A percentile compares a stretch with the other conserved stretches of the same genome.
These are phyloP conservation scores for Leccinum disarticulatum DNA, from an alignment of 768 basidiomycete species.

Conservation along the genomic window DNA sequence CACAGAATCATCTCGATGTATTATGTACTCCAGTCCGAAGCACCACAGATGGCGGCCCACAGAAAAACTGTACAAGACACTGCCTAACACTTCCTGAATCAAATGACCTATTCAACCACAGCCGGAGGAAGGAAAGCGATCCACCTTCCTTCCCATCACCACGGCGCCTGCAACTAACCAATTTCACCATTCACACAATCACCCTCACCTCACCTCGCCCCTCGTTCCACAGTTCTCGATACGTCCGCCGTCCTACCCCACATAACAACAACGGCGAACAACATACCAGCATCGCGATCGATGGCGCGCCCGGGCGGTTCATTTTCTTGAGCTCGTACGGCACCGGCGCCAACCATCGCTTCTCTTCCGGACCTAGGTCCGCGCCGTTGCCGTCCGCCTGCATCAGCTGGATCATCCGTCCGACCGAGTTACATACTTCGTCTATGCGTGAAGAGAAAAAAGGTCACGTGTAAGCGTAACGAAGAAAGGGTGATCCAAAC, in stretches of 20 bases:
- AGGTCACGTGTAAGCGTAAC: too few species aligned
- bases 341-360: constrained; percentile 10
- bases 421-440: constrained; percentile 25
- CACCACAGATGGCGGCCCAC: too few species aligned
- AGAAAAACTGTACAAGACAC: too few species aligned
- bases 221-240: constrained; percentile 16
- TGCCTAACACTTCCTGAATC: too few species aligned
- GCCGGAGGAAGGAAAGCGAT: not conserved
- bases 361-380: not conserved
- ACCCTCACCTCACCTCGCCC: constrained; percentile 2
- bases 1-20: too few species aligned
- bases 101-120: too few species aligned
- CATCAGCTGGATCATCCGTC: constrained; percentile 22
- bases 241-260: constrained; percentile 10
- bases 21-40: too few species aligned
- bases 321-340: constrained; percentile 17
- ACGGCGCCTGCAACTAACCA: too few species aligned
- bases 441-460: constrained; percentile 6
- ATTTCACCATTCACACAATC: too few species aligned
- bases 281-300: constrained; percentile 15
- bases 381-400: constrained; percentile 11
- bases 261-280: constrained; percentile 14
- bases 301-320: not conserved
- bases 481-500: not conserved
- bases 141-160: too few species aligned